Percentiles rank a stretch among this genome's conserved stretches.
These are phyloP conservation scores for Chrysopogon serrulatus DNA, from an alignment of 176 grass and related monocot species.

Conservation along the genomic window DNA sequence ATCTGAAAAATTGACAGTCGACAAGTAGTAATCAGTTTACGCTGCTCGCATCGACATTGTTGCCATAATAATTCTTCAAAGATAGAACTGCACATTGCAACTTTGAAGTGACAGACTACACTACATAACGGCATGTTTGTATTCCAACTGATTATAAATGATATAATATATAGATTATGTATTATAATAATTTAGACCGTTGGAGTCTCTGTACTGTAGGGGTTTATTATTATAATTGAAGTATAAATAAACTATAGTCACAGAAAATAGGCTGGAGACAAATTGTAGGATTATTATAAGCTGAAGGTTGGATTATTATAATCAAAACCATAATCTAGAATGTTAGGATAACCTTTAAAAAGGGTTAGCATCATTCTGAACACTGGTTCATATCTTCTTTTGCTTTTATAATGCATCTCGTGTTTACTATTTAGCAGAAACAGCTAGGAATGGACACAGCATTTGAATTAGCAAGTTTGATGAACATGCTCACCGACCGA, in stretches of 20 bases:
- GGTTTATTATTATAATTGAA: no score
- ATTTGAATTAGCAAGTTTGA: not conserved
- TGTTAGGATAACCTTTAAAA: no score
- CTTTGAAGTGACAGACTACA: not conserved
- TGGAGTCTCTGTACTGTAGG: no score
- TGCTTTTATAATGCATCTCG: not conserved
- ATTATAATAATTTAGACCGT: no score
- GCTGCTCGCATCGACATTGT: not conserved
- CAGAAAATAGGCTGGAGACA: no score
- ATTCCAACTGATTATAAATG: no score
- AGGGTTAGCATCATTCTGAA: not conserved
- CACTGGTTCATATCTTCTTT: not conserved
- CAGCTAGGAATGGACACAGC: not conserved
- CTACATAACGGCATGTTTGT: no score
- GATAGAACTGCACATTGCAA: not conserved
- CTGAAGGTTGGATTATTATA: no score
- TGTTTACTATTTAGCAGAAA: not conserved
- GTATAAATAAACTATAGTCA: no score
- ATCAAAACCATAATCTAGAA: no score
- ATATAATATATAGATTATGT: no score
- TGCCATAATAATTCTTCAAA: not conserved
- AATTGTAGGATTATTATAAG: no score
- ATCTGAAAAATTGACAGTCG: conserved; percentile 53
- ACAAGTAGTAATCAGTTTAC: not conserved
- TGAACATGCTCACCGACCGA: not conserved